Evolutionary conservation across 2,329 filamentous ascomycete genomes (phyloP).

Genomic region (Fusarium citri): DNA sequence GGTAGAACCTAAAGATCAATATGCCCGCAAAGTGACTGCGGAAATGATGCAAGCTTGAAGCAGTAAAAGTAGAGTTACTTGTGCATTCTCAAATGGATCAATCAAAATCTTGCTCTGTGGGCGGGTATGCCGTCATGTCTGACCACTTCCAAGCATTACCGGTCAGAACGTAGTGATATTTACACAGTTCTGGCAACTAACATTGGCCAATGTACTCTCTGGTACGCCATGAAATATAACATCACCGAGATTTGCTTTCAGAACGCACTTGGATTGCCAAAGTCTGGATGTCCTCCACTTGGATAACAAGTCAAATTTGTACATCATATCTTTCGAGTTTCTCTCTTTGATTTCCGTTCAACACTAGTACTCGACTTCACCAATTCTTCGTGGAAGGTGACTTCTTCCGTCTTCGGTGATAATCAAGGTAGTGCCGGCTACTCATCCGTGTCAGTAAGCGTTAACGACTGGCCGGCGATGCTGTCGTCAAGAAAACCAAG

Average conservation of each 20-base stretch:
- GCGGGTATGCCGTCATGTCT: neutral
- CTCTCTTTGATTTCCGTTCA: neutral
- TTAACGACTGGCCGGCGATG: neutral
- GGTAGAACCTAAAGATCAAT: neutral
- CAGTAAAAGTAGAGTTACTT: neutral
- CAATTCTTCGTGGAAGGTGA: slow-evolving; percentile 6
- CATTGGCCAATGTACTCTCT: neutral
- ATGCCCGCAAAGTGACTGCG: neutral
- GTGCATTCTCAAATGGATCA: neutral
- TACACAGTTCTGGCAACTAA: neutral
- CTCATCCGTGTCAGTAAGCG: slow-evolving; percentile 14
- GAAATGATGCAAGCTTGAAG: neutral
- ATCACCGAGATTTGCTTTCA: neutral
- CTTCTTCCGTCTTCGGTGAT: neutral
- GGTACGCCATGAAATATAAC: neutral
- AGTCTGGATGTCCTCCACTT: neutral
- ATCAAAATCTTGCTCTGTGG: neutral
- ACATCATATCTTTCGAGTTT: slow-evolving; percentile 5
- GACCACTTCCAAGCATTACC: neutral
- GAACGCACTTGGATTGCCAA: neutral
- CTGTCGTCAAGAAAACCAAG: slow-evolving; percentile 11
- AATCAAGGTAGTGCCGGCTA: neutral
- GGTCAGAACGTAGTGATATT: neutral
- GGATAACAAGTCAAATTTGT: neutral
- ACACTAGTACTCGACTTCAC: neutral